phyloP scores from a whole-genome alignment of 306 rosid genomes.

The Lathyrus tuberosus region DNA sequence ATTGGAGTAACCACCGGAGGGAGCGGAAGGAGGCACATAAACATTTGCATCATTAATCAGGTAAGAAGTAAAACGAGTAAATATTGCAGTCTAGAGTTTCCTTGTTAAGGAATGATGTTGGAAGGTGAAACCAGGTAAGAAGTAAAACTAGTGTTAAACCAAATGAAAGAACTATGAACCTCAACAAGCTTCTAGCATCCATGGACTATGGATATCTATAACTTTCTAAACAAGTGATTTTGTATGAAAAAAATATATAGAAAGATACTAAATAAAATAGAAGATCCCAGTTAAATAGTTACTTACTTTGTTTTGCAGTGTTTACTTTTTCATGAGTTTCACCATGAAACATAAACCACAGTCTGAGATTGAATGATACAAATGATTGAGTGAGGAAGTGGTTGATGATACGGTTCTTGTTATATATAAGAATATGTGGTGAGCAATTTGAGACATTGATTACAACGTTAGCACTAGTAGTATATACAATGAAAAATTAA shows the following conservation, averaged over 20 bases:
- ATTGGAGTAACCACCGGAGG: no score
- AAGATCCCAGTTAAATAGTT: no score
- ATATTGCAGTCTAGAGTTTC: slow-evolving; percentile 56
- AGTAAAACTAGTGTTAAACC: slow-evolving; percentile 40
- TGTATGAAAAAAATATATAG: background rate
- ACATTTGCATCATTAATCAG: no score
- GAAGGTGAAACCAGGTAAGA: slow-evolving; percentile 60
- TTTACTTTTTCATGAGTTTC: background rate
- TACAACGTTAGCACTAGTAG: slow-evolving; percentile 1
- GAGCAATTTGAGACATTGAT: slow-evolving; percentile 6
- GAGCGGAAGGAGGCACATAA: no score
- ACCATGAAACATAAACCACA: background rate
- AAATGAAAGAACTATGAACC: slow-evolving; percentile 50
- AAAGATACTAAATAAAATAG: background rate
- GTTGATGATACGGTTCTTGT: background rate
- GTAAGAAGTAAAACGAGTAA: no score
- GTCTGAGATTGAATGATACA: background rate
- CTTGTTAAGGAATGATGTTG: slow-evolving; percentile 36
- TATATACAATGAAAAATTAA: no score
- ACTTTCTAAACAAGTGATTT: background rate
- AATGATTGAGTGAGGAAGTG: background rate
- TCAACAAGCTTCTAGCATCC: slow-evolving; percentile 53
- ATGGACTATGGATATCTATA: slow-evolving; percentile 56
- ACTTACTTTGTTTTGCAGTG: background rate
- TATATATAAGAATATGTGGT: background rate